These are phyloP conservation scores for Lentinus tigrinus DNA, from an alignment of 768 basidiomycete genomes.

Conservation along the genomic window DNA sequence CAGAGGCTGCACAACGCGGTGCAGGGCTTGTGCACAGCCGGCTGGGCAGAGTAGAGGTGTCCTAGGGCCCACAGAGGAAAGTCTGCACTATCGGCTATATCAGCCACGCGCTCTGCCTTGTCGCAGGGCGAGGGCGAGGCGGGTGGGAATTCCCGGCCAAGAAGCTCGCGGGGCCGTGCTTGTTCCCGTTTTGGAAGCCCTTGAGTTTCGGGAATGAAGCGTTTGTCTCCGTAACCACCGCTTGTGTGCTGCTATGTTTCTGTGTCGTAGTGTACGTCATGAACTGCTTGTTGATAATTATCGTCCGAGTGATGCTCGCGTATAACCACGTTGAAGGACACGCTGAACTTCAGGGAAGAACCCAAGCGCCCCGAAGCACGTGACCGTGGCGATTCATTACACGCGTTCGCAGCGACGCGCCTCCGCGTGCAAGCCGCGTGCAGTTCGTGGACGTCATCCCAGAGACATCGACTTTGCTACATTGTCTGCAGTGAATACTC, in stretches of 20 bases:
- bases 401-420: neutral
- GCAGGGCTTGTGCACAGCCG: neutral
- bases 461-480: neutral
- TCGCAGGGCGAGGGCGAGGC: neutral
- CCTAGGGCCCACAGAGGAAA: neutral
- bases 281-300: too few species aligned
- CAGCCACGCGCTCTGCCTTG: neutral
- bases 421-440: neutral
- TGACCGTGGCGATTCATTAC: conserved; percentile 5
- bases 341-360: too few species aligned
- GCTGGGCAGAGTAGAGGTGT: neutral
- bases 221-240: too few species aligned
- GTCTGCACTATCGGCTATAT: neutral
- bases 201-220: neutral
- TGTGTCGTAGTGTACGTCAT: too few species aligned
- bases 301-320: too few species aligned
- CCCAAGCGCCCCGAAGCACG: neutral
- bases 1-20: too few species aligned
- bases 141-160: neutral
- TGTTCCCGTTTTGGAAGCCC: neutral
- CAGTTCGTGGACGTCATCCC: neutral
- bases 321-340: too few species aligned
- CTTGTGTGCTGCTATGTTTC: too few species aligned
- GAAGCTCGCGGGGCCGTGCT: neutral
- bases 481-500: neutral